phyloP scores from a whole-genome alignment of 1,139 yeast species.

The Saccharomyces hybrid region DNA sequence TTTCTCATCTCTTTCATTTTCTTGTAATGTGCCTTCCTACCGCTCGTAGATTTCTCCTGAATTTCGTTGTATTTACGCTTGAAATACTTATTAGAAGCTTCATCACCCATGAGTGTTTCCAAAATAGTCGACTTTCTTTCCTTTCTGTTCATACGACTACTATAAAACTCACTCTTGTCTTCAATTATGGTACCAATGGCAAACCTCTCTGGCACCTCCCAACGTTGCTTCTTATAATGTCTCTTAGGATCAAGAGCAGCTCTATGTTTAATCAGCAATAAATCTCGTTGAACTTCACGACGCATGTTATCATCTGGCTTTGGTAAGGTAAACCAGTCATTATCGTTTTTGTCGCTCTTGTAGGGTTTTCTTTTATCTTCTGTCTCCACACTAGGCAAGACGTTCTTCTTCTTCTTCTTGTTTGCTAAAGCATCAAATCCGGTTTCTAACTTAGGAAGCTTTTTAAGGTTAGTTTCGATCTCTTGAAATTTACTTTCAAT shows the following conservation, averaged over 20 bases:
- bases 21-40: constrained; percentile 63
- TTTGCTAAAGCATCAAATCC: constrained; percentile 24
- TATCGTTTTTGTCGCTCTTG: constrained; percentile 11
- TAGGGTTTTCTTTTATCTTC: constrained; percentile 4
- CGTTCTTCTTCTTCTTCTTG: constrained; percentile 8
- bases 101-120: constrained; percentile 74
- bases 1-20: constrained; percentile 44
- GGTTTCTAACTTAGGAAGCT: constrained; percentile 26
- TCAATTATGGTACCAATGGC: constrained; percentile 85
- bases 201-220: constrained; percentile 73
- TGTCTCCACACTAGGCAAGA: not conserved
- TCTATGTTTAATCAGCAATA: constrained; percentile 74
- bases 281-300: constrained; percentile 58
- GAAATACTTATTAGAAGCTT: constrained; percentile 65
- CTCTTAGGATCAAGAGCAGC: constrained; percentile 92
- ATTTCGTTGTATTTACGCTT: constrained; percentile 78
- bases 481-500: constrained; percentile 20
- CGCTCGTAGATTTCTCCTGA: constrained; percentile 66
- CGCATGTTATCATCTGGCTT: constrained; percentile 66
- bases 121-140: constrained; percentile 73
- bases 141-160: constrained; percentile 60
- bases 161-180: constrained; percentile 71
- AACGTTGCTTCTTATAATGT: constrained; percentile 83
- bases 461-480: constrained; percentile 24
- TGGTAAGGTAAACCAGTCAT: constrained; percentile 77